Conservation (phyloP, 371 early-diverging fungal species). For the Choanephora cucurbitarum region DNA sequence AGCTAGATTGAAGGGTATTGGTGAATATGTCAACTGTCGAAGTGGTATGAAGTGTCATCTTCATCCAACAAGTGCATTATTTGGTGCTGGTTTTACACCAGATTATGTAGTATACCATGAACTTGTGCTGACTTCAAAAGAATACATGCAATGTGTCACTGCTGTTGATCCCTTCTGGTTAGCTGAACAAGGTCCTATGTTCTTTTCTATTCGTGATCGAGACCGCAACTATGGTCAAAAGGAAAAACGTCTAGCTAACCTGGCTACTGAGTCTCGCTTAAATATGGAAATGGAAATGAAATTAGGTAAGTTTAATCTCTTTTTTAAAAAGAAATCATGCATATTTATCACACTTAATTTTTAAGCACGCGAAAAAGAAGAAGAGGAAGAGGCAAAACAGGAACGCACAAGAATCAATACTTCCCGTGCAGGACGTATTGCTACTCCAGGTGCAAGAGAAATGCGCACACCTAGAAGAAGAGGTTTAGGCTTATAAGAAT, state of each 20-base stretch:
- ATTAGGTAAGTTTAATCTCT: constrained; percentile 33
- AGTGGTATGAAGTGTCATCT: constrained; percentile 62
- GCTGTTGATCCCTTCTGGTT: constrained; percentile 75
- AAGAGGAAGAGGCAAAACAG: constrained; percentile 31
- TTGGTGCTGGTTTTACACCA: constrained; percentile 72
- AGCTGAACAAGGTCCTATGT: constrained; percentile 80
- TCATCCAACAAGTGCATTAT: constrained; percentile 79
- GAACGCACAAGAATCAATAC: constrained; percentile 26
- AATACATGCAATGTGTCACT: constrained; percentile 74
- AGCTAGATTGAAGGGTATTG: constrained; percentile 59
- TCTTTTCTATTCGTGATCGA: constrained; percentile 64
- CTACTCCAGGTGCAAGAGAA: constrained; percentile 51
- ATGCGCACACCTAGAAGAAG: constrained; percentile 47
- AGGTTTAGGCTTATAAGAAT: constrained; percentile 32
- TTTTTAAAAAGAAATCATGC: too few relatives aligned
- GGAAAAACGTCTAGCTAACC: constrained; percentile 46
- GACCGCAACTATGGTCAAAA: constrained; percentile 39
- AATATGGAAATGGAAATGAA: constrained; percentile 62
- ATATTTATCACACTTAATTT: too few relatives aligned
- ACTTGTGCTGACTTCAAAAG: constrained; percentile 73
- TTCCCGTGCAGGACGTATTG: constrained; percentile 45
- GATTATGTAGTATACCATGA: constrained; percentile 83
- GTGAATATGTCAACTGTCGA: constrained; percentile 66
- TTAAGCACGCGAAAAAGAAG: constrained; percentile 49
- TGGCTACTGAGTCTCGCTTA: constrained; percentile 53